Evolutionary conservation across 208 protist genomes (phyloP).

Genomic region (Trypanosoma boissoni): DNA sequence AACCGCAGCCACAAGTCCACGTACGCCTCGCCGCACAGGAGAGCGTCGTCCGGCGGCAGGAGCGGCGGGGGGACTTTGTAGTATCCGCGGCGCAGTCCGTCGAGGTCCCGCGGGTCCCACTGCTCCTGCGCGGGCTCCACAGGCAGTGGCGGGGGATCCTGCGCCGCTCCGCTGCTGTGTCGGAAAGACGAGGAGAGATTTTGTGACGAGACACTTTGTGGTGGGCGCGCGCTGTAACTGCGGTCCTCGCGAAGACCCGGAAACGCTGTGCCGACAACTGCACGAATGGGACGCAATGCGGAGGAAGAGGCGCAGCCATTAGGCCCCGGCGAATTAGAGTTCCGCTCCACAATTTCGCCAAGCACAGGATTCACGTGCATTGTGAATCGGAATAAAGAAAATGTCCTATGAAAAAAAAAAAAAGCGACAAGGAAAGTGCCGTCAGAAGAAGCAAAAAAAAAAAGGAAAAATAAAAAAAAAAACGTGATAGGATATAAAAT

Average conservation of each 20-base stretch:
- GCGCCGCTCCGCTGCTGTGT: too few species aligned
- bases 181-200: too few species aligned
- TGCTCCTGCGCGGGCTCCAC: conserved; percentile 34
- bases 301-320: conserved; percentile 3
- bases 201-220: too few species aligned
- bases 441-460: not conserved
- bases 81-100: conserved; percentile 33
- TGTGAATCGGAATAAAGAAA: not conserved
- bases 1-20: conserved; percentile 37
- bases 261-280: conserved; percentile 39
- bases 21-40: conserved; percentile 36
- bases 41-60: not conserved
- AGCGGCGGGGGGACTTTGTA: conserved; percentile 23
- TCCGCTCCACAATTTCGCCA: conserved; percentile 39
- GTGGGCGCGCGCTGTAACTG: conserved; percentile 24
- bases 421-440: not conserved
- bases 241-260: conserved; percentile 18
- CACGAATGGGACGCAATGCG: conserved; percentile 36
- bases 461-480: not conserved
- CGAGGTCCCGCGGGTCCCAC: conserved; percentile 42
- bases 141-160: too few species aligned
- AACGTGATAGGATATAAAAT: conserved; percentile 3
- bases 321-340: too few species aligned
- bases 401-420: not conserved
- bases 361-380: conserved; percentile 15